Evolutionary conservation across 2,329 filamentous ascomycete genomes (phyloP).

Genomic region (Apiospora aurea): DNA sequence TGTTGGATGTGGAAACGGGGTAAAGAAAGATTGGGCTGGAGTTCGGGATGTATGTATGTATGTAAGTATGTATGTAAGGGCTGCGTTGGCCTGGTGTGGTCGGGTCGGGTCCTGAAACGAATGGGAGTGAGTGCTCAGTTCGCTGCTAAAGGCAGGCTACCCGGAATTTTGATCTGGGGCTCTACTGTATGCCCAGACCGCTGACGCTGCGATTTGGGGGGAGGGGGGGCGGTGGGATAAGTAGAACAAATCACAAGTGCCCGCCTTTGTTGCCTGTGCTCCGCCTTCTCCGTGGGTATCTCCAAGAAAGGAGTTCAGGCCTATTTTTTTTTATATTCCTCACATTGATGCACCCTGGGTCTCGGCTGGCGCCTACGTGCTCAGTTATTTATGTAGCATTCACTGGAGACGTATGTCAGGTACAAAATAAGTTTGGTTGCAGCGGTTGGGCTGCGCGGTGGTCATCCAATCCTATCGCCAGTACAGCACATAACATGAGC

Average conservation of each 20-base stretch:
- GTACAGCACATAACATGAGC: neutral
- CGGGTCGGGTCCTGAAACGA: neutral
- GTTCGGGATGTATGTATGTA: neutral
- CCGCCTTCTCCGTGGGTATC: constrained; percentile 12
- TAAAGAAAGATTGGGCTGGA: neutral
- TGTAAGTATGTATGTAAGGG: neutral
- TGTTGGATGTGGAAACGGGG: neutral
- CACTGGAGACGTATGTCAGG: neutral
- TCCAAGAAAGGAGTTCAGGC: neutral
- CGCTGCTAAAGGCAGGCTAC: neutral
- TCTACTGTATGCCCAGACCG: neutral
- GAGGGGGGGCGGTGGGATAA: too few species aligned
- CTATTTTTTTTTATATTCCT: neutral
- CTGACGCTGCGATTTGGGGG: constrained; percentile 10
- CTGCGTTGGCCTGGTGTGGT: neutral
- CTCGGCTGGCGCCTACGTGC: neutral
- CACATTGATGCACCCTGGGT: neutral
- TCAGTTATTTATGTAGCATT: neutral
- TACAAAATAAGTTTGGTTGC: neutral
- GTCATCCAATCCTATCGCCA: neutral
- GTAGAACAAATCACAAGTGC: constrained; percentile 1
- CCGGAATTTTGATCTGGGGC: neutral
- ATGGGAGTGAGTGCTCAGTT: constrained; percentile 3
- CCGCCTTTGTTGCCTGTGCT: constrained; percentile 20
- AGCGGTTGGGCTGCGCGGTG: neutral